phyloP scores from a whole-genome alignment of 2,329 filamentous ascomycete species.

The Fusarium nelsonii region DNA sequence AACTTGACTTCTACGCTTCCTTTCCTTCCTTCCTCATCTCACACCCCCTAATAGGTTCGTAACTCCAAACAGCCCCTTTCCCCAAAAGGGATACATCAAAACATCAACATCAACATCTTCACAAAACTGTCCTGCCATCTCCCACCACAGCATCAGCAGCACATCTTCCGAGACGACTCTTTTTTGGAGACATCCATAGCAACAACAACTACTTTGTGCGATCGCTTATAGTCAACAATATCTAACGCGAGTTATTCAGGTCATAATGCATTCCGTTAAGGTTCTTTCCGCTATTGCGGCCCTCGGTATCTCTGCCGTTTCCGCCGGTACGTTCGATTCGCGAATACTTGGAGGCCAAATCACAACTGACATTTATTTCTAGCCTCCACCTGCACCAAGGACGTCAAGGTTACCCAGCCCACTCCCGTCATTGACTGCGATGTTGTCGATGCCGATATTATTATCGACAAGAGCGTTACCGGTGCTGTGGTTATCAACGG shows the following conservation, averaged over 20 bases:
- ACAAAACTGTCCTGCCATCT: background rate
- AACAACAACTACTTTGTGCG: conserved; percentile 10
- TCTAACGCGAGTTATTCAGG: conserved; percentile 45
- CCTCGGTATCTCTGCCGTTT: conserved; percentile 55
- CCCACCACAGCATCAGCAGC: conserved; percentile 22
- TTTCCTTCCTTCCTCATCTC: conserved; percentile 5
- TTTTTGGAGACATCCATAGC: conserved; percentile 30
- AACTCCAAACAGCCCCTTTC: conserved; percentile 5
- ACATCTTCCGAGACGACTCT: conserved; percentile 16
- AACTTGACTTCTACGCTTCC: conserved; percentile 28
- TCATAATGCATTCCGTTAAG: conserved; percentile 62
- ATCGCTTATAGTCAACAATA: conserved; percentile 2
- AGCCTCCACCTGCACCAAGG: conserved; percentile 60
- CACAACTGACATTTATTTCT: conserved; percentile 11
- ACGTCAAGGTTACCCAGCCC: conserved; percentile 74
- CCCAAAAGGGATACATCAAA: conserved; percentile 15
- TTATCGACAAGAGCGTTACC: conserved; percentile 68
- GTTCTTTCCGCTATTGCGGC: conserved; percentile 61
- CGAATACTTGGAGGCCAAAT: fast-evolving
- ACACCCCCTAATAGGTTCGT: conserved; percentile 41
- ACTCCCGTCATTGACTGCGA: conserved; percentile 73
- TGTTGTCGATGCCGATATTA: conserved; percentile 76
- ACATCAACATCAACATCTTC: conserved; percentile 11
- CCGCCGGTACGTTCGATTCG: conserved; percentile 57
- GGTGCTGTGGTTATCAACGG: conserved; percentile 73